These are phyloP conservation scores for Penicillium sp. DNA, from an alignment of 2,329 filamentous ascomycete genomes.

Conservation along the genomic window DNA sequence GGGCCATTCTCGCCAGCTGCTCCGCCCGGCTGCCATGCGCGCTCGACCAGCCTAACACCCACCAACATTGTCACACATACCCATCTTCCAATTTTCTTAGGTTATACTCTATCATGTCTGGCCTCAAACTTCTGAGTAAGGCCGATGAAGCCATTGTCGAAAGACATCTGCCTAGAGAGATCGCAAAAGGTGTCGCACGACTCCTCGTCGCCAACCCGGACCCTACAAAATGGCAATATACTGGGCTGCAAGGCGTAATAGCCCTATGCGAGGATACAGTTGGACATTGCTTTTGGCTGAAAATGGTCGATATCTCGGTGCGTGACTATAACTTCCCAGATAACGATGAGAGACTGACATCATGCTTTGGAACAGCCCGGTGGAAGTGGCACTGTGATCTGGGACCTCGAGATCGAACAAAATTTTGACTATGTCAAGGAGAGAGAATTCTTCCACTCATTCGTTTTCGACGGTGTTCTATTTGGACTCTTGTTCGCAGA, in stretches of 20 bases:
- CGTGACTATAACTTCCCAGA: conserved; percentile 35
- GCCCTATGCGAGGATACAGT: conserved; percentile 93
- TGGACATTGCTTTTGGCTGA: conserved; percentile 95
- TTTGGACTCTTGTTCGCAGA: conserved; percentile 86
- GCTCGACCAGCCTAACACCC: conserved; percentile 12
- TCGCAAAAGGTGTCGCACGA: conserved; percentile 82
- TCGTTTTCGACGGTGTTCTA: conserved; percentile 89
- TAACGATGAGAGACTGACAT: conserved; percentile 8
- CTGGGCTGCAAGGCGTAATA: conserved; percentile 84
- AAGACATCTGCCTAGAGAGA: conserved; percentile 93
- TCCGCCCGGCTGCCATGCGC: conserved; percentile 21
- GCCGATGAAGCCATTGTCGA: conserved; percentile 97
- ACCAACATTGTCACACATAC: neutral
- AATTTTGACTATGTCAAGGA: conserved; percentile 95
- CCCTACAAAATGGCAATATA: conserved; percentile 85
- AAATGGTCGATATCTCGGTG: conserved; percentile 95
- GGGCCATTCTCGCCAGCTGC: conserved; percentile 13
- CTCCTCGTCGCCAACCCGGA: conserved; percentile 92
- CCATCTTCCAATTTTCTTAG: conserved; percentile 4
- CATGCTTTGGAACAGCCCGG: conserved; percentile 55
- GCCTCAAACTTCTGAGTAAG: conserved; percentile 73
- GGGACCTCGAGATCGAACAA: conserved; percentile 98
- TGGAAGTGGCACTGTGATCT: conserved; percentile 83
- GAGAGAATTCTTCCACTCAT: conserved; percentile 94
- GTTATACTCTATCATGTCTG: conserved; percentile 32